These are phyloP conservation scores for Huntiella moniliformis DNA, from an alignment of 2,329 filamentous ascomycete genomes.

Conservation along the genomic window DNA sequence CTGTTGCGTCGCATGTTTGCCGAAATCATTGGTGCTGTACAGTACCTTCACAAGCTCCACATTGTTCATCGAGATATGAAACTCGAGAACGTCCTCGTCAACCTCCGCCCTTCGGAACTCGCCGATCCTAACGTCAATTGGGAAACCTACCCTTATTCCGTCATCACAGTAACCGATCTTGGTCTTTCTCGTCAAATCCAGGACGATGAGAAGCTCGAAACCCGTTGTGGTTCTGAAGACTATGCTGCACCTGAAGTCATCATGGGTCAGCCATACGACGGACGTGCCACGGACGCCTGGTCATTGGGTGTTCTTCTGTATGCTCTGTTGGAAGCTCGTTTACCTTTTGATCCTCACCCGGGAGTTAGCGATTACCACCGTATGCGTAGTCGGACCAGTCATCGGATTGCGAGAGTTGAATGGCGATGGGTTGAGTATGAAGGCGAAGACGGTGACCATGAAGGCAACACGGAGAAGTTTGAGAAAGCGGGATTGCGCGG, in stretches of 20 bases:
- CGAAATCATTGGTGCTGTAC: slow-evolving; percentile 69
- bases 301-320: slow-evolving; percentile 86
- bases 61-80: slow-evolving; percentile 98
- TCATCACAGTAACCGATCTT: slow-evolving; percentile 79
- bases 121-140: slow-evolving; percentile 47
- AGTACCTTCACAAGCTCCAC: slow-evolving; percentile 64
- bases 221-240: slow-evolving; percentile 87
- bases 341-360: slow-evolving; percentile 83
- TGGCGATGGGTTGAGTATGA: slow-evolving; percentile 88
- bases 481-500: slow-evolving; percentile 48
- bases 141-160: slow-evolving; percentile 56
- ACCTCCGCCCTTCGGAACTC: slow-evolving; percentile 51
- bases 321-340: slow-evolving; percentile 74
- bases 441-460: slow-evolving; percentile 72
- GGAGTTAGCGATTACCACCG: slow-evolving; percentile 58
- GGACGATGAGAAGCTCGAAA: slow-evolving; percentile 75
- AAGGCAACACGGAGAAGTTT: slow-evolving; percentile 41
- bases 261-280: slow-evolving; percentile 87
- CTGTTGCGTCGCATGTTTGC: slow-evolving; percentile 74
- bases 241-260: slow-evolving; percentile 94
- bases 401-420: slow-evolving; percentile 87
- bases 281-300: slow-evolving; percentile 83
- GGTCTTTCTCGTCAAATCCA: slow-evolving; percentile 75
- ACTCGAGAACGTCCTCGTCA: slow-evolving; percentile 89
- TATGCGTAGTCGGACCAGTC: slow-evolving; percentile 65